phyloP scores from a whole-genome alignment of 805 yeast genomes.

The Clavispora phyllophila region DNA sequence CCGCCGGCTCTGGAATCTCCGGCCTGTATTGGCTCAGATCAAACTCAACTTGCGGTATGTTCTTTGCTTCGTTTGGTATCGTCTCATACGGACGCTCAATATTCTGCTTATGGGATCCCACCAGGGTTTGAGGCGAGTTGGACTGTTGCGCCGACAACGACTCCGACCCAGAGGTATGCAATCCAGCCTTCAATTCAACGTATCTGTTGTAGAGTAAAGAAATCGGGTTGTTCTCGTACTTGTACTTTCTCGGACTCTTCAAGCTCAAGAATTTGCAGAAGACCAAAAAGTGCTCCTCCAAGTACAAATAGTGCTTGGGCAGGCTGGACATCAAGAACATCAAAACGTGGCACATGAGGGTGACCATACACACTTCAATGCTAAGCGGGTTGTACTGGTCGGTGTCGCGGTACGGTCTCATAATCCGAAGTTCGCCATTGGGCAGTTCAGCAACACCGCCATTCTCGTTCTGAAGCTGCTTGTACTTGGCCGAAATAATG shows the following conservation, averaged over 20 bases:
- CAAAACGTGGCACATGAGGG: constrained; percentile 11
- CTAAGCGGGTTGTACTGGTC: constrained; percentile 10
- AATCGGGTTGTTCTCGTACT: constrained; percentile 12
- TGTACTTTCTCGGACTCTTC: constrained; percentile 14
- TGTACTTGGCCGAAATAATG: constrained; percentile 9
- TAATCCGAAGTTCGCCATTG: background rate
- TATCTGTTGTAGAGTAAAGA: constrained; percentile 6
- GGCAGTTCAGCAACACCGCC: background rate
- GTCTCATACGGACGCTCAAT: background rate
- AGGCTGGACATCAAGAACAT: constrained; percentile 13
- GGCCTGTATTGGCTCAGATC: no score
- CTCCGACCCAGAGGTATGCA: background rate
- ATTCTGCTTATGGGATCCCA: background rate
- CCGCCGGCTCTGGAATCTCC: no score
- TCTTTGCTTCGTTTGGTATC: background rate
- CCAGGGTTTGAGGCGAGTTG: background rate
- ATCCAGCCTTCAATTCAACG: constrained; percentile 4
- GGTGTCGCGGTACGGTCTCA: constrained; percentile 1
- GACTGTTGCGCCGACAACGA: background rate
- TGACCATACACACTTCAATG: constrained; percentile 14
- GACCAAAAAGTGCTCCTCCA: constrained; percentile 12
- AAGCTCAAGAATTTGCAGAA: constrained; percentile 11
- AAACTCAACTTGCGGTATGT: no score
- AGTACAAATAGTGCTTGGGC: constrained; percentile 14
- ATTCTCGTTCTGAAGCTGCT: constrained; percentile 2